Percentiles rank a stretch among this genome's conserved stretches.
These are phyloP conservation scores for Zymoseptoria crescenta DNA, from an alignment of 2,329 filamentous ascomycete species.

Conservation along the genomic window DNA sequence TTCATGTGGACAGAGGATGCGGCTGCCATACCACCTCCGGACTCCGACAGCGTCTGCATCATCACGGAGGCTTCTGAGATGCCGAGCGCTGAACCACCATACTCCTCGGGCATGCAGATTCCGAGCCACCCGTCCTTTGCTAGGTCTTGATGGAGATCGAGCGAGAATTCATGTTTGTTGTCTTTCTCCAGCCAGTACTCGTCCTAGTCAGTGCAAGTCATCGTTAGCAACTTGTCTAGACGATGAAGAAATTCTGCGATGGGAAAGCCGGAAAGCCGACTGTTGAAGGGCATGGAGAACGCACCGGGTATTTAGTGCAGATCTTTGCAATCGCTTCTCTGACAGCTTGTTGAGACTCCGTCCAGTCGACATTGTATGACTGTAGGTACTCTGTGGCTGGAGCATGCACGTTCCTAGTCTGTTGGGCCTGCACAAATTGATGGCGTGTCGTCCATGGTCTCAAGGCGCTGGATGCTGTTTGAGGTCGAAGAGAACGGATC, in stretches of 20 bases:
- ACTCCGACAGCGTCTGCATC: slow-evolving; percentile 43
- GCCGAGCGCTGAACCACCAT: slow-evolving; percentile 38
- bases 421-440: not conserved
- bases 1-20: slow-evolving; percentile 42
- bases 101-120: slow-evolving; percentile 37
- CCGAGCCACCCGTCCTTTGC: slow-evolving; percentile 40
- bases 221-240: not conserved
- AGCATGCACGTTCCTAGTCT: slow-evolving; percentile 6
- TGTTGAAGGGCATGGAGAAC: no score
- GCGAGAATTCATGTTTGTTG: slow-evolving; percentile 36
- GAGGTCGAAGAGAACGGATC: not conserved
- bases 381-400: slow-evolving; percentile 25
- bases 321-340: slow-evolving; percentile 40
- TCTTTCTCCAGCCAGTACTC: slow-evolving; percentile 38
- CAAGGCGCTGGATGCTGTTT: not conserved
- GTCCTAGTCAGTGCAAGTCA: slow-evolving; percentile 24
- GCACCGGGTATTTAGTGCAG: slow-evolving; percentile 31
- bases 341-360: slow-evolving; percentile 35
- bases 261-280: no score
- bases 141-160: slow-evolving; percentile 35
- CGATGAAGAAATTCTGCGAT: not conserved
- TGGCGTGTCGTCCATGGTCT: not conserved
- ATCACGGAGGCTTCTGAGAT: slow-evolving; percentile 38
- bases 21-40: slow-evolving; percentile 37
- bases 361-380: slow-evolving; percentile 30